Base-by-base conservation (phyloP, 2,329 filamentous ascomycete species). In the Colletotrichum higginsianum region DNA sequence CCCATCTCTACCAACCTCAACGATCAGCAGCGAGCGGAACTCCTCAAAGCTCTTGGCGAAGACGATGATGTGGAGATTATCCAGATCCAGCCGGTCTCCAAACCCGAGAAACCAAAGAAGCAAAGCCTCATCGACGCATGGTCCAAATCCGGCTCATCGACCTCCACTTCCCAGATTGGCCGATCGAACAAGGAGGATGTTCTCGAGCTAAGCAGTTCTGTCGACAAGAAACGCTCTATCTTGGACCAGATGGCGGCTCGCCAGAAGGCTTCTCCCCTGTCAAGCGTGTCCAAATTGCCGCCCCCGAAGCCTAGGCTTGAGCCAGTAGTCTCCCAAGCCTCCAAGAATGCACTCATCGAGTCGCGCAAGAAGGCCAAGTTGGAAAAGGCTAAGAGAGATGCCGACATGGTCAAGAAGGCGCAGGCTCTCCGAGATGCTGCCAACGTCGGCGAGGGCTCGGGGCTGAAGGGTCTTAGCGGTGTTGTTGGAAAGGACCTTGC, bases 1-100 rank as follows among this genome's bases (percentile, higher is more conserved):
- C 82, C 86, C 23, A 88, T 92, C 74, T 92, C 89, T 76, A 97
- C 95, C 2, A 98, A 97, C 76, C 84, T 98, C 75, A 93, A 89
- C 15, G 89, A 90, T 46, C 91, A 93, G 67, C 95, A 98, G 79
- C 94, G 95, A 75, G 96, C 95, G 13, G 94, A 98, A 81, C 85
- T 98, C 46, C 83, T 91, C 61, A 87, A 90, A 76, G 90, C 89
- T 11, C 80, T 92, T 18, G 88, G 89, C 35, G 88, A 91, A 67
- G 87, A 89, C 6, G 85, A 87, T 55, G 89, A 90, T 42, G 81
- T 89, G 13, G 83, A 87, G 71, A 84, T 88, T 49, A 79, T 87
- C 23, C 81, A 85, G 61, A 77, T 83, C 18, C 84, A 78, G 61
- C 79, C 78, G 26, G 79, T 74, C 71, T 76, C 73, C 55, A 80